Conservation (phyloP, 2,329 filamentous ascomycete species). For the Fusarium sp. region DNA sequence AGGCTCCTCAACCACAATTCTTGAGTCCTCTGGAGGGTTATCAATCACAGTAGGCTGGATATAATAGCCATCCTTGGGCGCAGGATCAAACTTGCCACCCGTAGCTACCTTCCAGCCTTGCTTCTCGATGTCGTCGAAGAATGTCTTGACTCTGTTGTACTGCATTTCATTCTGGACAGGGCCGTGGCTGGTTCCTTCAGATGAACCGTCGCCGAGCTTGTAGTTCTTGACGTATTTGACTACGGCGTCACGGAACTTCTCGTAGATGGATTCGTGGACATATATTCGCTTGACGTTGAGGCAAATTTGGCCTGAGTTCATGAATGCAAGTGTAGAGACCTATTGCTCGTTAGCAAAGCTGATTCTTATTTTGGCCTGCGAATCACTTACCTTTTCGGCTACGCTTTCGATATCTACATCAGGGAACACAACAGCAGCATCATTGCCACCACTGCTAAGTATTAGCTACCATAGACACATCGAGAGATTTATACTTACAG, state of each 20-base stretch:
- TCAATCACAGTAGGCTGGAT: constrained; percentile 67
- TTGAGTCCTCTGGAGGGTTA: constrained; percentile 65
- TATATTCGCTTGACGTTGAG: constrained; percentile 65
- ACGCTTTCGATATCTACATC: constrained; percentile 61
- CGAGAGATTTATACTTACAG: constrained; percentile 45
- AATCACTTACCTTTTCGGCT: constrained; percentile 48
- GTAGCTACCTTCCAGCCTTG: constrained; percentile 53
- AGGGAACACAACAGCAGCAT: constrained; percentile 66
- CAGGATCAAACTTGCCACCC: constrained; percentile 35
- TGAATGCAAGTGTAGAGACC: constrained; percentile 59
- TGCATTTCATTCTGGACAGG: constrained; percentile 74
- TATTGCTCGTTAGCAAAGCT: neutral
- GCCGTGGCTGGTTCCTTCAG: constrained; percentile 54
- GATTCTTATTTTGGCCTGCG: neutral
- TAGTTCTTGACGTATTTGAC: constrained; percentile 51
- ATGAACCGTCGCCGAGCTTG: constrained; percentile 57
- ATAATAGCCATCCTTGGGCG: constrained; percentile 60
- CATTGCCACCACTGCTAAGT: constrained; percentile 58
- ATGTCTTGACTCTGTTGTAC: constrained; percentile 59
- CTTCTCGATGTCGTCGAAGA: constrained; percentile 62
- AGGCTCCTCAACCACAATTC: constrained; percentile 65
- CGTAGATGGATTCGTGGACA: constrained; percentile 68
- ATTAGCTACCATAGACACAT: constrained; percentile 25
- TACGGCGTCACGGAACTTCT: constrained; percentile 58
- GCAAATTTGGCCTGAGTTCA: constrained; percentile 60